Evolutionary conservation across 2,329 filamentous ascomycete genomes (phyloP).

Genomic region (Penicillium sp.): DNA sequence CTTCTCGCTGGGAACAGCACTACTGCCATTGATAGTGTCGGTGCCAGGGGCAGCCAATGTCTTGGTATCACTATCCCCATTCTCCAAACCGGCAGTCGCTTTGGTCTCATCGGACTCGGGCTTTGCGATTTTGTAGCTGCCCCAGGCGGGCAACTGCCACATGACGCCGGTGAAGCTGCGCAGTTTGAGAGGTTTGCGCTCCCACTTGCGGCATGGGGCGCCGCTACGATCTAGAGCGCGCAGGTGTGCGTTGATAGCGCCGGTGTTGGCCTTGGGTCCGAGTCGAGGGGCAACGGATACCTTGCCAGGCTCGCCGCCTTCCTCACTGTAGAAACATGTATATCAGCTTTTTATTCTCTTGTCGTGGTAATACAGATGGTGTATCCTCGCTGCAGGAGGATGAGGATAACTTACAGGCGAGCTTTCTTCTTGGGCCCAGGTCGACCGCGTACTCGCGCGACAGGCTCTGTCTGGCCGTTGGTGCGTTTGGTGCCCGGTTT

Average conservation of each 20-base stretch:
- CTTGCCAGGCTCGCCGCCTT: slow-evolving; percentile 50
- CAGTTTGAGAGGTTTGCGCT: slow-evolving; percentile 75
- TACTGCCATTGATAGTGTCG: slow-evolving; percentile 37
- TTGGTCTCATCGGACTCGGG: slow-evolving; percentile 52
- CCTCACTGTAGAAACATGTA: slow-evolving; percentile 47
- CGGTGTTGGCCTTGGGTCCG: slow-evolving; percentile 93
- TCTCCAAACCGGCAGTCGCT: slow-evolving; percentile 58
- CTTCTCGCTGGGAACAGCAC: slow-evolving; percentile 62
- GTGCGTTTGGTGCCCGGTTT: slow-evolving; percentile 65
- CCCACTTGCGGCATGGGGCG: slow-evolving; percentile 90
- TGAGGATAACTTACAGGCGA: slow-evolving; percentile 71
- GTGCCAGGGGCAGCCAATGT: slow-evolving; percentile 49
- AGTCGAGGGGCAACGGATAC: slow-evolving; percentile 68
- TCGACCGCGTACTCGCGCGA: slow-evolving; percentile 70
- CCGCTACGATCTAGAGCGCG: slow-evolving; percentile 91
- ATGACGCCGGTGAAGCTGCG: slow-evolving; percentile 89
- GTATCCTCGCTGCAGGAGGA: no score
- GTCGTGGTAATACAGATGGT: neutral
- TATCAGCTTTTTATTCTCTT: slow-evolving; percentile 1
- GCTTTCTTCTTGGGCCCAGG: slow-evolving; percentile 97
- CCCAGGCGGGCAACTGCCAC: slow-evolving; percentile 84
- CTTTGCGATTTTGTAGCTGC: slow-evolving; percentile 51
- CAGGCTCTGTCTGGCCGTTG: slow-evolving; percentile 44
- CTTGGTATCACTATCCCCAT: slow-evolving; percentile 59
- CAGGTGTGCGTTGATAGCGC: slow-evolving; percentile 94